Conservation (phyloP, 2,329 filamentous ascomycete species). For the Boeremia lycopersici region DNA sequence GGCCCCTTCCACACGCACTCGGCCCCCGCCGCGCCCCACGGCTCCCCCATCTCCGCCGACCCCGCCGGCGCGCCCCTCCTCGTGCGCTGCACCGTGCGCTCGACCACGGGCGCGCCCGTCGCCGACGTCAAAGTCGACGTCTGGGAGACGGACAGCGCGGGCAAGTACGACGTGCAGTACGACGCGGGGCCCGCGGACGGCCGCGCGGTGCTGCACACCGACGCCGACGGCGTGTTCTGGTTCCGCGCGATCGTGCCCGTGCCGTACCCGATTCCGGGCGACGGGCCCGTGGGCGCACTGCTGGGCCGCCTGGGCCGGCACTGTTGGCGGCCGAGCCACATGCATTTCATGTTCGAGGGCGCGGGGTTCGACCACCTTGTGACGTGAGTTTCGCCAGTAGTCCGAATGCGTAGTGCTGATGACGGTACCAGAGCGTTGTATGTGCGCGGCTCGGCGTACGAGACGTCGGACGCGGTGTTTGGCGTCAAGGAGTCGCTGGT, state of each 20-base stretch:
- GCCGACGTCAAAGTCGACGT: slow-evolving; percentile 74
- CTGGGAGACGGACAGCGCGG: slow-evolving; percentile 83
- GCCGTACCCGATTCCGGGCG: slow-evolving; percentile 82
- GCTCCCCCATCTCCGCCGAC: slow-evolving; percentile 70
- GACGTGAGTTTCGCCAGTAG: slow-evolving; percentile 64
- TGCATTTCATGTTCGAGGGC: slow-evolving; percentile 69
- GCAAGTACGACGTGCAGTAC: slow-evolving; percentile 83
- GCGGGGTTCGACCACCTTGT: slow-evolving; percentile 70
- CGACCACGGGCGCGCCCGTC: slow-evolving; percentile 68
- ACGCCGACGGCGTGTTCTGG: slow-evolving; percentile 78
- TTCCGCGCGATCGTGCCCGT: slow-evolving; percentile 86
- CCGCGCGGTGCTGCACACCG: slow-evolving; percentile 68
- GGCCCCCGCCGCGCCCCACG: slow-evolving; percentile 63
- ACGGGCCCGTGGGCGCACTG: slow-evolving; percentile 68
- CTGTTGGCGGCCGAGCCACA: slow-evolving; percentile 47
- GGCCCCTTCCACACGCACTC: slow-evolving; percentile 86
- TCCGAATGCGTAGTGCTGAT: neutral
- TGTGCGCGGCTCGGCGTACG: slow-evolving; percentile 77
- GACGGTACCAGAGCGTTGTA: slow-evolving; percentile 68
- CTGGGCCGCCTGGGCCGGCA: slow-evolving; percentile 37
- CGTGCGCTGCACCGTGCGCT: slow-evolving; percentile 73
- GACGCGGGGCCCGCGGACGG: slow-evolving; percentile 62
- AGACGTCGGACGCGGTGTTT: slow-evolving; percentile 83
- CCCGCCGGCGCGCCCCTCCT: slow-evolving; percentile 72
- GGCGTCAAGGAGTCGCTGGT: slow-evolving; percentile 81